Evolutionary conservation across 1,284 basidiomycete species (phyloP).

Genomic region (Rhodotorula sp.): DNA sequence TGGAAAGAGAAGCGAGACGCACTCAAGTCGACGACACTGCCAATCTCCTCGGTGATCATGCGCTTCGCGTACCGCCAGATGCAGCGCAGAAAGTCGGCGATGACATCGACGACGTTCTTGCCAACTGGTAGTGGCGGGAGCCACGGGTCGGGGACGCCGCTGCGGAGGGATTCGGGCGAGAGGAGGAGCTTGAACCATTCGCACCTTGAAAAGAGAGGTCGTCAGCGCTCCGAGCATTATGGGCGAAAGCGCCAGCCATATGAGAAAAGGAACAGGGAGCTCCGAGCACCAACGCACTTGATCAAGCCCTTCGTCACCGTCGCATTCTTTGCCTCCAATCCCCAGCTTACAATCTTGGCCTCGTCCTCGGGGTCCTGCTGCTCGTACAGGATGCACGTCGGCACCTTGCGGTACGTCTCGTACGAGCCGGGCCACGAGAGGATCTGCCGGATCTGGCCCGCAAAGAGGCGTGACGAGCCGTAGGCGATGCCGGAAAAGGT

Average conservation of each 20-base stretch:
- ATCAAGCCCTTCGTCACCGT: conserved; percentile 22
- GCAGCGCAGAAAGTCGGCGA: conserved; percentile 73
- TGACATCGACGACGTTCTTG: conserved; percentile 70
- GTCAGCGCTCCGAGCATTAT: conserved; percentile 38
- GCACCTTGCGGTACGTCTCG: conserved; percentile 36
- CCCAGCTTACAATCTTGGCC: conserved; percentile 34
- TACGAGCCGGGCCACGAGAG: conserved; percentile 49
- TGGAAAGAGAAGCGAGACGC: conserved; percentile 39
- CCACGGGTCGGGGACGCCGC: conserved; percentile 32
- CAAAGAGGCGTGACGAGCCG: conserved; percentile 51
- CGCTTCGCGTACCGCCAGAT: conserved; percentile 81
- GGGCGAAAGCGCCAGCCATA: background rate
- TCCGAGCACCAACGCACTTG: too few relatives aligned
- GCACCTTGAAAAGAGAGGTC: conserved; percentile 23
- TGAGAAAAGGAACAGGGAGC: background rate
- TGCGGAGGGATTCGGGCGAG: conserved; percentile 32
- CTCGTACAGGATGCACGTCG: conserved; percentile 35
- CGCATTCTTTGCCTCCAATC: conserved; percentile 37
- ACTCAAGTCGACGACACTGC: conserved; percentile 76
- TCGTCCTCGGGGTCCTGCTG: conserved; percentile 17
- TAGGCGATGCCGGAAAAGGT: conserved; percentile 71
- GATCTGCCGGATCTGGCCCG: conserved; percentile 65
- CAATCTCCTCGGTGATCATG: conserved; percentile 77
- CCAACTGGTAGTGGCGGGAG: conserved; percentile 50
- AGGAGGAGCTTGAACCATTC: conserved; percentile 74